These are phyloP conservation scores for Clonostachys chloroleuca DNA, from an alignment of 2,329 filamentous ascomycete species.

Conservation along the genomic window DNA sequence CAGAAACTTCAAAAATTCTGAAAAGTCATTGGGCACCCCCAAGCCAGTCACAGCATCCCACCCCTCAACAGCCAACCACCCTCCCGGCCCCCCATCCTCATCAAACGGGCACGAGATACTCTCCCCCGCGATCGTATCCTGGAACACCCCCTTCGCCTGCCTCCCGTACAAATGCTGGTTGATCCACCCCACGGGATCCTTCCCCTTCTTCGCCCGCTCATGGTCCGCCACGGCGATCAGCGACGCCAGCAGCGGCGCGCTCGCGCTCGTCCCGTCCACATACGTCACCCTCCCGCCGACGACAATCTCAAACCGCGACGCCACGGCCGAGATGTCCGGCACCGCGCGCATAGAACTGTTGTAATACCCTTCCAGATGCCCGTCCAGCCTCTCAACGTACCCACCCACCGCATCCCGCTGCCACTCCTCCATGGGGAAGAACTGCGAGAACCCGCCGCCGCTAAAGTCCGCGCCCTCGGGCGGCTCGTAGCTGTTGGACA, in stretches of 20 bases:
- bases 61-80: conserved; percentile 38
- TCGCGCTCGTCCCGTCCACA: conserved; percentile 43
- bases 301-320: conserved; percentile 47
- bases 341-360: conserved; percentile 39
- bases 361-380: conserved; percentile 37
- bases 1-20: conserved; percentile 25
- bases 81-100: conserved; percentile 22
- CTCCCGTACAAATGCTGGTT: conserved; percentile 42
- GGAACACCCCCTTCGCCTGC: conserved; percentile 25
- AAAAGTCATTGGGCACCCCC: conserved; percentile 38
- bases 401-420: conserved; percentile 31
- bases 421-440: conserved; percentile 40
- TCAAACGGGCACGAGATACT: conserved; percentile 32
- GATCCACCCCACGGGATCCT: conserved; percentile 46
- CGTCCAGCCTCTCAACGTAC: conserved; percentile 34
- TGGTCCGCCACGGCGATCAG: conserved; percentile 53
- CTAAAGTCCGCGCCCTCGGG: conserved; percentile 38
- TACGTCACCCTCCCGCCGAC: conserved; percentile 14
- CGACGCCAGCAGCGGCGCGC: conserved; percentile 48
- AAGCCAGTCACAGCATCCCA: conserved; percentile 47
- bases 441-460: conserved; percentile 47
- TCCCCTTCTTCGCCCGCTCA: conserved; percentile 40
- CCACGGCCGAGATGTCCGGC: conserved; percentile 50
- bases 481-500: conserved; percentile 25
- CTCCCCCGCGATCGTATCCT: conserved; percentile 33